Base-by-base conservation (phyloP, 1,284 basidiomycete genomes). In the Apiotrichum gracile region DNA sequence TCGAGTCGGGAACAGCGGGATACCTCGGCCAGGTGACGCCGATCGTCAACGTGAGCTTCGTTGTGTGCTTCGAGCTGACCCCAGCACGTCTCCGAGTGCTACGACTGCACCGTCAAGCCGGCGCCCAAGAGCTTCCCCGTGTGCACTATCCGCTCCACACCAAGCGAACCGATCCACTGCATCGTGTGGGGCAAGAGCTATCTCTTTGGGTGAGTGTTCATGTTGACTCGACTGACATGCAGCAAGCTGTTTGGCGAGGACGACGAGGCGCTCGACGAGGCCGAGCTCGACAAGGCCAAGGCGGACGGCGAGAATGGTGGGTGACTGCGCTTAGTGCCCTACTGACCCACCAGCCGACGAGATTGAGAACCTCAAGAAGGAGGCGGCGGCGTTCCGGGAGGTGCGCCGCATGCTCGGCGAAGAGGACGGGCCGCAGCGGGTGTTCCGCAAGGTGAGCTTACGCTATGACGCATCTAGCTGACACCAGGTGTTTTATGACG, bases 141-240 rank as follows among this genome's bases (percentile, higher is more conserved):
- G 3, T 99, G 96, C 76, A 99, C 96, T 0, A 98, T 99, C 64
- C 86, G 96, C 43, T 92, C 91, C 2, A 98, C 96, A 0, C 96
- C 96, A 0, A 92, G 88, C 51, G 91, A 94, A 59, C 92, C 96
- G 0, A 96, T 98, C 46, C 96, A 99, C 69, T 98, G 93, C 69
- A 97, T 98, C 52, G 94, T 97, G 0, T 99, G 96, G 96, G 92
- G 91, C 29, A 99, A 98, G 74, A 93, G 85, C 63, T 98, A 97
- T 77, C 84, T 98, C n/a, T 84, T 98, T 62, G 85, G 86, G 91
- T 91, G 29, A 13, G 43, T 25, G 16, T 8, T 34, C 31, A 24
- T 8, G 4, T 19, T 24, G 4, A 63, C 70, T 86, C 54, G 4
- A 42, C 51, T 55, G 47, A 47, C 26, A 21, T 5, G 41, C 59